These are phyloP conservation scores for Ogataea polymorpha DNA, from an alignment of 805 yeast genomes.

Conservation along the genomic window DNA sequence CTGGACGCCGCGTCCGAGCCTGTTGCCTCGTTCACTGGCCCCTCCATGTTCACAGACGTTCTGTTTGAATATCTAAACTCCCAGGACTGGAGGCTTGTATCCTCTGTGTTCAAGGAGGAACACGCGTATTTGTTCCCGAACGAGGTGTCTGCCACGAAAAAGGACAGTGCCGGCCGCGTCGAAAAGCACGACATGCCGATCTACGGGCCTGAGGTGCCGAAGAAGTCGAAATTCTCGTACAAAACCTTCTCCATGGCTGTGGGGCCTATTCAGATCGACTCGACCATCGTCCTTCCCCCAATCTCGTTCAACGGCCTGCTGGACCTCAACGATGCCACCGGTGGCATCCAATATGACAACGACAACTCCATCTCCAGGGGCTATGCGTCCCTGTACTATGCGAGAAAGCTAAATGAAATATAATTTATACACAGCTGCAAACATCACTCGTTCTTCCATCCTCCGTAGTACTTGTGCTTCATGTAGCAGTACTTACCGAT, in stretches of 20 bases:
- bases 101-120: conserved; percentile 9
- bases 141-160: not conserved
- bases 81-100: conserved; percentile 4
- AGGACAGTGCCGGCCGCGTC: conserved; percentile 2
- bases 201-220: conserved; percentile 15
- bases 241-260: conserved; percentile 14
- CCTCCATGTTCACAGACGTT: conserved; percentile 23
- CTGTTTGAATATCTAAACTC: conserved; percentile 23
- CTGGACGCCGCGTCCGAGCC: conserved; percentile 22
- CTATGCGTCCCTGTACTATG: conserved; percentile 16
- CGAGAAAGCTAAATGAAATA: conserved; percentile 13
- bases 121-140: conserved; percentile 5
- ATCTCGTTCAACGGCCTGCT: conserved; percentile 19
- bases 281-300: conserved; percentile 17
- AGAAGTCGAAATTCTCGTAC: conserved; percentile 14
- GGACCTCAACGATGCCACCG: conserved; percentile 1
- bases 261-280: conserved; percentile 19
- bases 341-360: conserved; percentile 3
- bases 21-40: conserved; percentile 20
- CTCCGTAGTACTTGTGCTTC: conserved; percentile 18
- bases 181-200: conserved; percentile 3
- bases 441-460: conserved; percentile 17
- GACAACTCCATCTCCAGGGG: conserved; percentile 10
- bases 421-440: not conserved
- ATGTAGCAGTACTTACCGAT: conserved; percentile 24